Base-by-base conservation (phyloP, 176 grass and related monocot species). In the Eragrostis curvula region DNA sequence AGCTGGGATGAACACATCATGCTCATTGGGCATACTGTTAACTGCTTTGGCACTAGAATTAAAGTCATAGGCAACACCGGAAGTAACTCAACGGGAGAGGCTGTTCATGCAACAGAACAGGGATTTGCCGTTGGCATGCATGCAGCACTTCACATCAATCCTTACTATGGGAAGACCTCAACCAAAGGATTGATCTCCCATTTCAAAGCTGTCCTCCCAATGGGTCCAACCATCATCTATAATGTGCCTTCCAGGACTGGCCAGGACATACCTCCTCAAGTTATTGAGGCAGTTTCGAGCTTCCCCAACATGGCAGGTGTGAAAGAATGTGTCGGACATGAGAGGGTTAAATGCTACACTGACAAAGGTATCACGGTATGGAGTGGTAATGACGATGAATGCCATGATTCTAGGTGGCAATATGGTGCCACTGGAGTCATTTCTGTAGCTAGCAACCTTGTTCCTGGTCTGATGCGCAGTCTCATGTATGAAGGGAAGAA, bases 1-100 rank as follows among this genome's bases (percentile, higher is more conserved):
- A 95, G 92, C 79, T 98, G 92, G 96, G 96, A 98, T 65, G 96
- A 98, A 63, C 96, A 98, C 75, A 91, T 95, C 70, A 98, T 98
- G 96, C 90, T 98, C 36, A 98, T 98, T n/a, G 96, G 88, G 12
- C 96, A 98, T 78, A 93, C 92, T 3, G 96, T 98, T 52, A 95
- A 95, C 88, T 98, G 92, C 74, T 98, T 98, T 88, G 96, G 96
- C 46, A 82, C 90, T 58, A 83, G 85, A 24, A 92, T 98, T 59
- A 98, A 95, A 80, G 92, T 98, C 53, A 95, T 94, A 69, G 90
- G 96, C 59, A 95, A 98, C 76, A 98, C 96, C 0, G 92, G 92
- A 82, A 95, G 96, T 75, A 95, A 95, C 75, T 95, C 96, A 29
- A 98, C 96, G 16, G 87, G 96, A 83, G 92, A 98, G 60, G 96